Conservation (phyloP, 805 yeast genomes). For the Spathaspora gorwiae region DNA sequence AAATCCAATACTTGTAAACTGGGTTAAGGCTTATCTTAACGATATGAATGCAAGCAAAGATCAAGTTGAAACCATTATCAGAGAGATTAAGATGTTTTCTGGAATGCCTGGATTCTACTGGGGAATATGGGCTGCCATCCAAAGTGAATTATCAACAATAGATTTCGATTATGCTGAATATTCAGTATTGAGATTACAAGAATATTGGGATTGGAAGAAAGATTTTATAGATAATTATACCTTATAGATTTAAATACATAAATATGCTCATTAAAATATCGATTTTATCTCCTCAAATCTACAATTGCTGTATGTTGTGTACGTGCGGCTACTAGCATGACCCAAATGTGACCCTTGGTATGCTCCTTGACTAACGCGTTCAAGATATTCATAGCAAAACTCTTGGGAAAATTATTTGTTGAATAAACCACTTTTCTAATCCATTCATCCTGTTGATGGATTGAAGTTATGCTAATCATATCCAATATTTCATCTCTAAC, state of each 20-base stretch:
- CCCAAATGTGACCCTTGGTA: slow-evolving; percentile 67
- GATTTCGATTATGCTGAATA: slow-evolving; percentile 69
- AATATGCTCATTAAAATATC: background rate
- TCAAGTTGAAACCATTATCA: slow-evolving; percentile 42
- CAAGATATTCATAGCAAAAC: slow-evolving; percentile 72
- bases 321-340: slow-evolving; percentile 72
- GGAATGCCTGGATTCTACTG: slow-evolving; percentile 82
- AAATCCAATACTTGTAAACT: slow-evolving; percentile 45
- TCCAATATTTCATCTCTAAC: slow-evolving; percentile 80
- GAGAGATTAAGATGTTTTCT: slow-evolving; percentile 57
- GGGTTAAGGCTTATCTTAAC: slow-evolving; percentile 57
- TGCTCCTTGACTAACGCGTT: slow-evolving; percentile 71
- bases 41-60: slow-evolving; percentile 21
- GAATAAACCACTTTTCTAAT: slow-evolving; percentile 77
- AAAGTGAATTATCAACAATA: slow-evolving; percentile 60
- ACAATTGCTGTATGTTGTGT: slow-evolving; percentile 55
- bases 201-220: slow-evolving; percentile 67
- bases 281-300: slow-evolving; percentile 50
- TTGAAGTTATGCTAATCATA: slow-evolving; percentile 71
- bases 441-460: slow-evolving; percentile 79
- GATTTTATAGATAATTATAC: slow-evolving; percentile 1
- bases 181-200: slow-evolving; percentile 55
- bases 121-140: slow-evolving; percentile 83
- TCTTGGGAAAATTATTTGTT: slow-evolving; percentile 70
- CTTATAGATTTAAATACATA: background rate